Base-by-base conservation (phyloP, 495 filamentous ascomycete species). In the Venustampulla echinocandica region DNA sequence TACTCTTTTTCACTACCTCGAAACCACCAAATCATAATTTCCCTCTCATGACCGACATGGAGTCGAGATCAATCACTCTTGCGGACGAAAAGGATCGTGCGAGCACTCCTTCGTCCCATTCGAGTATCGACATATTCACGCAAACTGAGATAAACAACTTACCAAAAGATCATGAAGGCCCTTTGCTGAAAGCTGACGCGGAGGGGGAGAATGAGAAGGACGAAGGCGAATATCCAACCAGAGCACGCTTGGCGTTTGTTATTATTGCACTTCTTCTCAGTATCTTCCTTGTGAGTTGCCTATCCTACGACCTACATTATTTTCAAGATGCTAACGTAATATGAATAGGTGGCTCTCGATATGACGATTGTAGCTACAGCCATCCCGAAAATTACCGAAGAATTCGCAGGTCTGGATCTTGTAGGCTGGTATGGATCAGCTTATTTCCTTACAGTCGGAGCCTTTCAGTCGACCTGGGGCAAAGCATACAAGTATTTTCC, bases 361-460 rank as follows among this genome's bases (percentile, higher is more conserved):
- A 49, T 52, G 52, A 60, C 53, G 0, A 79, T 82, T 56, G 73
- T 81, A 33, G 69, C 76, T 4, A 79, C 77, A 1, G 74, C 75
- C 18, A 74, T 76, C 23, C 73, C 72, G 2, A 59, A 64, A 25
- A 79, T 73, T 44, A 70, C 69, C 0, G 61, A 71, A 40, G 62
- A 74, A 10, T 73, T 74, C 53, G 36, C 66, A 22, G 66, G 68
- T 6, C 57, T 73, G 3, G 54, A 55, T n/a, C 64, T 75, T 33
- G 65, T 78, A 10, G 67, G 68, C 24, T 80, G 76, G 73, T 81
- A 80, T 44, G 69, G 66, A 0, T 64, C 67, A 15, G 70, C 69
- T 2, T 80, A 71, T 57, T 75, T 82, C 30, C 56, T 84, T 2
- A 75, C 71, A 10, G 17, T 58, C 5, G 55, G 51, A 1, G 44